Evolutionary conservation across 2,329 filamentous ascomycete species (phyloP).

Genomic region (Didymella glomerata): DNA sequence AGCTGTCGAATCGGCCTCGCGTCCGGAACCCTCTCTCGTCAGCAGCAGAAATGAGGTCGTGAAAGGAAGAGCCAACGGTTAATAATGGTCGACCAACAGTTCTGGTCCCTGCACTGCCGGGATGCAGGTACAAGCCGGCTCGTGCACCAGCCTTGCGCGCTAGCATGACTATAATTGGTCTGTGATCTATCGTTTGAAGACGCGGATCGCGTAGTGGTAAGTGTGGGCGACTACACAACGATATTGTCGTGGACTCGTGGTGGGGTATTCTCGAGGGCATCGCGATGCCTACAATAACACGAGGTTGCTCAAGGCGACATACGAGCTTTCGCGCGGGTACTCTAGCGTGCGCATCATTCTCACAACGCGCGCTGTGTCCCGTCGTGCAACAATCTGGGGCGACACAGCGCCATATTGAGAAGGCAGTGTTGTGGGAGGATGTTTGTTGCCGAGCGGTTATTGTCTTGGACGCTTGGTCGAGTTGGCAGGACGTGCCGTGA

Average conservation of each 20-base stretch:
- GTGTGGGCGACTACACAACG: conserved; percentile 26
- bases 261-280: conserved; percentile 1
- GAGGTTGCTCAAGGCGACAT: neutral
- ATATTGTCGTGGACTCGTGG: conserved; percentile 10
- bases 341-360: neutral
- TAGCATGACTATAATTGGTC: conserved; percentile 30
- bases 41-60: conserved; percentile 17
- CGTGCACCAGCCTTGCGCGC: conserved; percentile 24
- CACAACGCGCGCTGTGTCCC: neutral
- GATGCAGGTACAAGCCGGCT: conserved; percentile 38
- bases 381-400: conserved; percentile 8
- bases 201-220: conserved; percentile 24
- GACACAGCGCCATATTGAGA: conserved; percentile 9
- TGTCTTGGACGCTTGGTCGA: conserved; percentile 19
- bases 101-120: conserved; percentile 20
- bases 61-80: conserved; percentile 26
- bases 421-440: conserved; percentile 3
- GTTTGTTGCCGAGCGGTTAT: conserved; percentile 16
- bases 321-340: neutral
- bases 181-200: conserved; percentile 25
- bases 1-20: neutral
- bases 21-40: conserved; percentile 4
- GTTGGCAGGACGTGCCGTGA: conserved; percentile 14
- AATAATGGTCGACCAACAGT: conserved; percentile 25
- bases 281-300: neutral